Percentiles rank a stretch among this genome's conserved stretches.
phyloP scores from a whole-genome alignment of 768 basidiomycete species.

The Mycena leptocephala region DNA sequence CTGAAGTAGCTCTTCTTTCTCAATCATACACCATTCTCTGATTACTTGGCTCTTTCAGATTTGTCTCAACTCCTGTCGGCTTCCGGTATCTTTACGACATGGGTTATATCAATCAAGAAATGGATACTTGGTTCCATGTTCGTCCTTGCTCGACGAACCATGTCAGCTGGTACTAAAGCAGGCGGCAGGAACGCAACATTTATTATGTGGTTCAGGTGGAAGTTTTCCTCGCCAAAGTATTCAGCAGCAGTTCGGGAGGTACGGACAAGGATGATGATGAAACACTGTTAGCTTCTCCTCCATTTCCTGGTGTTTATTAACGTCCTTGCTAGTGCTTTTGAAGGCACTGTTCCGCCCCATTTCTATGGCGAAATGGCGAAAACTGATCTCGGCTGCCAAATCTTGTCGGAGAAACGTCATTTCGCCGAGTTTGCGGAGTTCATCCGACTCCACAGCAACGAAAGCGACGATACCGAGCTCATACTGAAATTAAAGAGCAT shows the following conservation, averaged over 20 bases:
- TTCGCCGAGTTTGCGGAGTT: conserved; percentile 93
- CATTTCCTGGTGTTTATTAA: not conserved
- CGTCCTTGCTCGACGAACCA: conserved; percentile 42
- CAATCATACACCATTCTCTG: not conserved
- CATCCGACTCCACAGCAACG: conserved; percentile 89
- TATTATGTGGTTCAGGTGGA: conserved; percentile 96
- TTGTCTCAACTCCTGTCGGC: conserved; percentile 94
- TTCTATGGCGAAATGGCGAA: conserved; percentile 99
- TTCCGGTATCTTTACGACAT: conserved; percentile 94
- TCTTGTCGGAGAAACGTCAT: conserved; percentile 92
- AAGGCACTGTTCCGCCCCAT: conserved; percentile 92
- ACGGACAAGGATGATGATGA: conserved; percentile 75
- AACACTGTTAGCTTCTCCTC: conserved; percentile 26
- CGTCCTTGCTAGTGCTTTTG: conserved; percentile 70
- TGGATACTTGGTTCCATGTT: conserved; percentile 97
- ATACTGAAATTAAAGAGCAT: conserved; percentile 95
- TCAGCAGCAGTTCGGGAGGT: conserved; percentile 66
- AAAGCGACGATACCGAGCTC: conserved; percentile 86
- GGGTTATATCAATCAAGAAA: conserved; percentile 94
- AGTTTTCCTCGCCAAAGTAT: conserved; percentile 88
- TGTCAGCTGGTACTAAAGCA: conserved; percentile 17
- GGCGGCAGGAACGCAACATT: conserved; percentile 87
- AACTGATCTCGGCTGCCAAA: conserved; percentile 94
- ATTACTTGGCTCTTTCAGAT: conserved; percentile 64
- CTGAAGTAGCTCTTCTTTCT: conserved; percentile 74